These are phyloP conservation scores for Inga leiocalycina DNA, from an alignment of 306 rosid species.

Conservation along the genomic window DNA sequence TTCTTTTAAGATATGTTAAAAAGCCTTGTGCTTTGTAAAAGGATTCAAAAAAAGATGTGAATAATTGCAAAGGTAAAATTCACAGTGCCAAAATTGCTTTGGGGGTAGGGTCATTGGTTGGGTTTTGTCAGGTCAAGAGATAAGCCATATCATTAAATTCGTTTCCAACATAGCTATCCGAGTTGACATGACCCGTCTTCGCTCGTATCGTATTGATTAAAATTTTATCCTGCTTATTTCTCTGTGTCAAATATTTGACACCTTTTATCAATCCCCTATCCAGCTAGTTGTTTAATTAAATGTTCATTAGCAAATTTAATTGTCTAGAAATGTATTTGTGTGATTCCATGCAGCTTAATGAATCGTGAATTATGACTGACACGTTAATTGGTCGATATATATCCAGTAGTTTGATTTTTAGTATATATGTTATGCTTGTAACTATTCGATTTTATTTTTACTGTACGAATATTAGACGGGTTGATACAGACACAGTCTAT, in stretches of 20 bases:
- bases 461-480: background rate
- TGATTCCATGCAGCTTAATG: too few relatives aligned
- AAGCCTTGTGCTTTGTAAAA: constrained; percentile 24
- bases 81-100: constrained; percentile 5
- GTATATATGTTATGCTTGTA: too few relatives aligned
- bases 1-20: background rate
- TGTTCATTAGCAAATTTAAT: background rate
- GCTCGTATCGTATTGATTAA: background rate
- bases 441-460: background rate
- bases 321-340: too few relatives aligned
- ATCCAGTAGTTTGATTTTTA: too few relatives aligned
- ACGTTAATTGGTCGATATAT: too few relatives aligned
- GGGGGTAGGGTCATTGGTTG: constrained; percentile 1
- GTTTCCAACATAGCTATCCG: background rate
- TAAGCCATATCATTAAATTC: background rate
- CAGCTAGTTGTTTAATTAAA: background rate
- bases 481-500: background rate
- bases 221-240: background rate
- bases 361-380: too few relatives aligned
- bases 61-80: constrained; percentile 5
- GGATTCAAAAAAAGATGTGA: background rate
- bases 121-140: constrained; percentile 2
- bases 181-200: background rate
- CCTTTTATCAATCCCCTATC: background rate
- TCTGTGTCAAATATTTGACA: background rate